Evolutionary conservation across 2,329 filamentous ascomycete species (phyloP), one percentile per base, ranked within the genome.

Genomic region (Escovopsis sp.): DNA sequence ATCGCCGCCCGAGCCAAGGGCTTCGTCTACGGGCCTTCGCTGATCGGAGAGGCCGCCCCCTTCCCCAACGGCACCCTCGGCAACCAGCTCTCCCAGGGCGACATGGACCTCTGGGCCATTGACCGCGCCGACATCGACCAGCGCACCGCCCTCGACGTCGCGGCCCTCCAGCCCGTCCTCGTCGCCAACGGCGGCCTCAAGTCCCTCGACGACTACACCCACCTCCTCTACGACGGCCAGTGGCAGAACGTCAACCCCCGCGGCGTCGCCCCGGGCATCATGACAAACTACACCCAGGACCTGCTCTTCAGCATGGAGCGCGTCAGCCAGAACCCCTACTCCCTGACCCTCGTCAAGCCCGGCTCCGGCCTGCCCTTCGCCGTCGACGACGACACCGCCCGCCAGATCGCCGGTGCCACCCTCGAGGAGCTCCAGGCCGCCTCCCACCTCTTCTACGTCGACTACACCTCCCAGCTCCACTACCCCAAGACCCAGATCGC

Each of bases 221-320:
- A 49, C 23, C 51, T 60, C 19, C 53, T 70, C 2, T 71, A 70
- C 47, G 46, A 64, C 12, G 55, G 54, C 9, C 55, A 67, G 45
- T 69, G 64, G 62, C 52, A 52, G 8, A 52, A 50, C 2, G 53
- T 62, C 1, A 51, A 63, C 5, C 62, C 65, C 50, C 55, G 28
- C 60, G 41, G 49, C 26, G 43, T 41, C 1, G 43, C 51, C 18
- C 37, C 45, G 3, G 49, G 68, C 11, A 57, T 64, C 9, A 49
- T 64, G 8, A 55, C 60, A 26, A 70, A 71, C 44, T 67, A 64
- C 44, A 69, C 66, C 0, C 57, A 65, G 41, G 67, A 70, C 47
- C 50, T 68, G 2, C 46, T 64, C 26, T 70, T 71, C 48, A 65
- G 64, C 4, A 70, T 70, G 67, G 62, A 68, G 46, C 57, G 67